Evolutionary conservation across 2,329 filamentous ascomycete species (phyloP), one percentile per base, ranked within the genome.

Genomic region (Neospermospora avenae): DNA sequence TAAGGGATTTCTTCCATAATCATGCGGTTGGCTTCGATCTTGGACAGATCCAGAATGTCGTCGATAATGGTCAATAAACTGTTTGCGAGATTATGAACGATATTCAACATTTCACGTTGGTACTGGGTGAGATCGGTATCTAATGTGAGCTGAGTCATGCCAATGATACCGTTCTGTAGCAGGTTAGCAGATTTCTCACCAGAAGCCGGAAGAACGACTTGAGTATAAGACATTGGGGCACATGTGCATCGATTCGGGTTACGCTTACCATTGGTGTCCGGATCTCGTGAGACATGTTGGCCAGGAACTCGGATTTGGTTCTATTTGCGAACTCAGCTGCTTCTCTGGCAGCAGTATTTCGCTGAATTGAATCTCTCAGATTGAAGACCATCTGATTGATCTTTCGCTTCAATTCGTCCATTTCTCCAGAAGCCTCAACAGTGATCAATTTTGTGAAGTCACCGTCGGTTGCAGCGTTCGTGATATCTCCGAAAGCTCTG

Each of bases 381-480:
- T 96, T 96, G 73, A 90, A 95, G 56, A 98, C 93, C 95, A 99
- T 99, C 78, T 96, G 91, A 74, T 98, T 99, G 82, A 99, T 98
- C 81, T 98, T 98, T 70, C 93, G 87, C 78, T 99, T 99, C 69
- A 99, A 82, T 75, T 98, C 93, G 76, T 98, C 95, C 95, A 99
- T 98, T 76, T 99, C 95, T 65, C 95, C 95, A 13, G 93, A 97
- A 20, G 95, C 95, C 74, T 97, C 93, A 18, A 99, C 93, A 51
- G 95, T 96, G 74, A 99, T 93, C 60, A 96, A 86, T 74, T 97
- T 96, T 24, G 91, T 96, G 74, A 98, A 98, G 75, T 99, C 93
- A 65, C 95, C 95, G 73, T 96, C 93, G 61, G 93, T 97, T 28
- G 95, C 95, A 39, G 95, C 87, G 74, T 97, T 96, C n/a, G 93